Evolutionary conservation across 495 filamentous ascomycete genomes (phyloP).

Genomic region (Podospora conica): DNA sequence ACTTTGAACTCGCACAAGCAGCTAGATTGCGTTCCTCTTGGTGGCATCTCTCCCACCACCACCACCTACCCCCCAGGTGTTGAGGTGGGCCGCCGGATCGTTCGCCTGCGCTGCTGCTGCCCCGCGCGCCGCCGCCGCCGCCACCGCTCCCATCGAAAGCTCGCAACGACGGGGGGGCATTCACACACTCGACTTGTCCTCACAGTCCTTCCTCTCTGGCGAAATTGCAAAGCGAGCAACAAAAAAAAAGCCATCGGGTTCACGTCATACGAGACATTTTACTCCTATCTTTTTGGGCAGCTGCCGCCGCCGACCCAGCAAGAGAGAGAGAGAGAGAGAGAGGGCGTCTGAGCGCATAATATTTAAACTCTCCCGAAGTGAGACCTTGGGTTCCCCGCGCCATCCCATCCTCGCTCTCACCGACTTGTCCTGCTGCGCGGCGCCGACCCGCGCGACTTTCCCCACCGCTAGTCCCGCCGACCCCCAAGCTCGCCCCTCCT

Average conservation of each 20-base stretch:
- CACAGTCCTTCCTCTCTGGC: constrained; percentile 22
- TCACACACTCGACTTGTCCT: constrained; percentile 14
- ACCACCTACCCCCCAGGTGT: not conserved
- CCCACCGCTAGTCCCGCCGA: constrained; percentile 3
- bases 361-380: constrained; percentile 27
- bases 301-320: not conserved
- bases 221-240: constrained; percentile 23
- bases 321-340: not conserved
- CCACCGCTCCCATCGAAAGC: constrained; percentile 16
- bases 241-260: constrained; percentile 9
- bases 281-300: constrained; percentile 33
- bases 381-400: constrained; percentile 19
- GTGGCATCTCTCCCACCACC: constrained; percentile 16
- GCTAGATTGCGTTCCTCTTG: constrained; percentile 24
- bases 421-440: constrained; percentile 9
- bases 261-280: constrained; percentile 45
- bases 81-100: constrained; percentile 24
- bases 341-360: constrained; percentile 34
- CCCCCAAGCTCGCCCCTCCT: constrained; percentile 1
- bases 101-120: constrained; percentile 21
- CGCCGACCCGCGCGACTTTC: constrained; percentile 15
- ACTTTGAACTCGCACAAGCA: constrained; percentile 23
- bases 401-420: constrained; percentile 14
- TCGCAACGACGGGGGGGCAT: constrained; percentile 18
- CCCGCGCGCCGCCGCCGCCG: constrained; percentile 15